phyloP scores from a whole-genome alignment of 441 rosid species.

The Dalechampia spathulata region DNA sequence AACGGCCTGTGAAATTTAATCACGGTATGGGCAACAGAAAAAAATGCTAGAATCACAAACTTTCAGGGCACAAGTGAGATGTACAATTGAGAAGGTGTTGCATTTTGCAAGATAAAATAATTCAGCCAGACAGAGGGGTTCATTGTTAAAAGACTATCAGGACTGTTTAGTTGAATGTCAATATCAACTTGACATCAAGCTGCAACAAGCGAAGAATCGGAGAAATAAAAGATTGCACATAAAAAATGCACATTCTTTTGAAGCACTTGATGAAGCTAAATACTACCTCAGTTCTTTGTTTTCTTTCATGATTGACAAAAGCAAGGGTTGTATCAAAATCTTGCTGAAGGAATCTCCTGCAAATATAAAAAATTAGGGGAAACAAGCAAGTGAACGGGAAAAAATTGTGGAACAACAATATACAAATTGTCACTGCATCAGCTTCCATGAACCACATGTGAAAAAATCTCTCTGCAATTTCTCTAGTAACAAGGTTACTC shows the following conservation, averaged over 20 bases:
- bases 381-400: too few species aligned
- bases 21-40: too few species aligned
- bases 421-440: neutral
- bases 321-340: constrained; percentile 94
- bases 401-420: neutral
- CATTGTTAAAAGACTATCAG: too few species aligned
- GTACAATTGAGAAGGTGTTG: neutral
- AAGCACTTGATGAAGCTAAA: constrained; percentile 3
- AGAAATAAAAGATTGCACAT: neutral
- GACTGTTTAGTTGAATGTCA: too few species aligned
- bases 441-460: neutral
- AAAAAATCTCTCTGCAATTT: neutral
- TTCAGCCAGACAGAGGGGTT: too few species aligned
- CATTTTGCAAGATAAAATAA: too few species aligned
- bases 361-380: constrained; percentile 16
- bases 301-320: constrained; percentile 84
- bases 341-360: constrained; percentile 83
- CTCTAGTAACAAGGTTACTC: neutral
- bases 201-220: too few species aligned
- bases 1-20: too few species aligned
- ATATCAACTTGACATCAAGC: too few species aligned
- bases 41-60: too few species aligned
- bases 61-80: neutral
- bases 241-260: too few species aligned
- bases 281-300: constrained; percentile 83